Evolutionary conservation across 1,139 yeast species (phyloP), one percentile per base, ranked within the genome.

Genomic region (Saccharomyces uvarum): DNA sequence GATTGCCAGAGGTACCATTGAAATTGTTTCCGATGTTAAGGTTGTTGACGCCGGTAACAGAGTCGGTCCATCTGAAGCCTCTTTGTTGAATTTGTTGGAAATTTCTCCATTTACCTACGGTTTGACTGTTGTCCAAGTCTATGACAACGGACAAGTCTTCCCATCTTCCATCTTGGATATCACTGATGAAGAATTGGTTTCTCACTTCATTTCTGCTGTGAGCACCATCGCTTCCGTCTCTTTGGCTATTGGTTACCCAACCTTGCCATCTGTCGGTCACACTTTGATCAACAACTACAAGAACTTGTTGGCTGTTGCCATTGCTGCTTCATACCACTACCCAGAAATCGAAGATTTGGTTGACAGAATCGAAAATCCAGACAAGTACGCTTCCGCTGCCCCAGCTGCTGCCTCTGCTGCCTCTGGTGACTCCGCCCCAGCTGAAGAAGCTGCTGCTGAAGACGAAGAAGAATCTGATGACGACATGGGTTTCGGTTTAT

Each of bases 1-100:
- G 95, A 93, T 93, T 90, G 95, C 97, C 80, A 91, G 99, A 88
- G 99, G 99, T 93, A 89, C 97, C 80, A 93, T 93, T 86, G 99
- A 93, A 82, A 93, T 93, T 80, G 91, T 89, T 77, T 80, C 88
- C 70, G 99, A 95, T 75, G 96, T 93, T 74, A 88, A 88, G 83
- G 97, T 93, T 75, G 96, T 91, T 74, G 83, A 79, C 65, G 83
- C 86, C 63, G 88, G 88, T 73, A 74, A 74, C 75, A 89, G 80
- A 80, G 99, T 93, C 73, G 99, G 99, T 83, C 96, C 95, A 71
- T 93, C 99, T 73, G 99, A 93, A 84, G 99, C 99, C 69, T 77
- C 97, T 70, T 84, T 93, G 80, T 87, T 93, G 78, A 93, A 93
- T 91, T 89, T 93, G 98, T 86, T 93, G 82, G 87, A 93, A 95